These are phyloP conservation scores for Karstenula rhodostoma DNA, from an alignment of 2,329 filamentous ascomycete genomes.

Conservation along the genomic window DNA sequence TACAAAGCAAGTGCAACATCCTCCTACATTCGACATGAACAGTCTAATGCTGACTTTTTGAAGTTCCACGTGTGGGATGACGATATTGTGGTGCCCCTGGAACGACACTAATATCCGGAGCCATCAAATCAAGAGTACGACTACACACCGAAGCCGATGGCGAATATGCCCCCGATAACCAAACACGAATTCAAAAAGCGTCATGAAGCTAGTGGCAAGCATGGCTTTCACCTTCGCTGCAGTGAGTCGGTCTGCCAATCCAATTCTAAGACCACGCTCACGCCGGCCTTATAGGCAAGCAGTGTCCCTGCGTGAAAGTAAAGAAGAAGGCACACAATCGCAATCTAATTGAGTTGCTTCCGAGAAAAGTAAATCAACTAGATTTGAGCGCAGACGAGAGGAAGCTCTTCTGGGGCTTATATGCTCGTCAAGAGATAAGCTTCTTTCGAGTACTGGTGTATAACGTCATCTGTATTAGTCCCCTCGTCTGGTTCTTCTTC, in stretches of 20 bases:
- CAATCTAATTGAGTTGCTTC: constrained; percentile 14
- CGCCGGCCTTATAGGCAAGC: not conserved
- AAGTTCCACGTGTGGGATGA: not conserved
- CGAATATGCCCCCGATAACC: constrained; percentile 13
- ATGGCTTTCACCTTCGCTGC: not conserved
- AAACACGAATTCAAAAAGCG: constrained; percentile 18
- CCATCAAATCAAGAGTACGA: constrained; percentile 10
- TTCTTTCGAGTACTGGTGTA: constrained; percentile 12
- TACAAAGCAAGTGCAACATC: not conserved
- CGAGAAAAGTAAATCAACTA: constrained; percentile 10
- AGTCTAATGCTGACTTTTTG: not conserved
- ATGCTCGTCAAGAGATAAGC: constrained; percentile 13
- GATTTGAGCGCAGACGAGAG: constrained; percentile 12
- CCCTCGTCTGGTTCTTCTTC: constrained; percentile 17
- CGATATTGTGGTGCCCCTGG: not conserved
- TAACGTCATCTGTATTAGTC: constrained; percentile 15
- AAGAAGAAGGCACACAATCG: constrained; percentile 5
- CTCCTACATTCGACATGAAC: not conserved
- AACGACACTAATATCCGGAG: not conserved
- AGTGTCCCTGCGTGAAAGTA: not conserved
- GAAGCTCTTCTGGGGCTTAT: constrained; percentile 18
- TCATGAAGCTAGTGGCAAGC: not conserved
- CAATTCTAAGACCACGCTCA: not conserved
- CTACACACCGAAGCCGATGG: constrained; percentile 10
- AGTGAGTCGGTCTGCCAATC: not conserved